Conservation (phyloP, 2,329 filamentous ascomycete genomes). For the Phaeophleospora eucalypticola region DNA sequence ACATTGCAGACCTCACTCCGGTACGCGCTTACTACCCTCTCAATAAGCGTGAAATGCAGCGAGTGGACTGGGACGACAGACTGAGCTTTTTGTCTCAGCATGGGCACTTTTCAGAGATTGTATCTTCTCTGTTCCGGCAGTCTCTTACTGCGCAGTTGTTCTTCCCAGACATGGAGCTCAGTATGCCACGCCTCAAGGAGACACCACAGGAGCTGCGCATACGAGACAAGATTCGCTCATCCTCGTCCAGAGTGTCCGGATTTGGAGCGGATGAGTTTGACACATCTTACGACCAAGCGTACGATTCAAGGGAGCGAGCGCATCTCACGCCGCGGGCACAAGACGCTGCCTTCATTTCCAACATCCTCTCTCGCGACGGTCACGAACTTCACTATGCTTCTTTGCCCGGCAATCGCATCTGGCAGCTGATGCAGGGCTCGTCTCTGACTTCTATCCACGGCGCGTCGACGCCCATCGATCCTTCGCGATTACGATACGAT, state of each 20-base stretch:
- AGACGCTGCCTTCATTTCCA: constrained; percentile 6
- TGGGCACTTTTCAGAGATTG: constrained; percentile 30
- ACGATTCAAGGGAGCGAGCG: constrained; percentile 18
- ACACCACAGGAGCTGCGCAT: constrained; percentile 20
- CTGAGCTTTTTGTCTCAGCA: constrained; percentile 42
- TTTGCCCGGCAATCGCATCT: neutral
- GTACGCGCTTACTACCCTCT: constrained; percentile 43
- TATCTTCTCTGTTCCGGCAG: constrained; percentile 27
- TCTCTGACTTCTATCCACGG: neutral
- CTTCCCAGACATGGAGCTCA: constrained; percentile 6
- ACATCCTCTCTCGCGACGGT: neutral
- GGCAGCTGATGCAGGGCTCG: neutral
- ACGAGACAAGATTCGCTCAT: constrained; percentile 31
- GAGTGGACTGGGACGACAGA: constrained; percentile 38
- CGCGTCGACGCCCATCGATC: neutral
- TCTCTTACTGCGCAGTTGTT: constrained; percentile 13
- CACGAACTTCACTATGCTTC: neutral
- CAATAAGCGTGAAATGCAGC: constrained; percentile 42
- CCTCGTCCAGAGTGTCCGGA: constrained; percentile 27
- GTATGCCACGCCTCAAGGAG: constrained; percentile 3
- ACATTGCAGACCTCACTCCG: constrained; percentile 34
- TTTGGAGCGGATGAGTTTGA: constrained; percentile 34
- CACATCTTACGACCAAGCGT: constrained; percentile 20
- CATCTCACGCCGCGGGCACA: neutral
- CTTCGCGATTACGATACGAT: constrained; percentile 9